Conservation (phyloP, 2,329 filamentous ascomycete genomes). For the Aspergillus vadensis region DNA sequence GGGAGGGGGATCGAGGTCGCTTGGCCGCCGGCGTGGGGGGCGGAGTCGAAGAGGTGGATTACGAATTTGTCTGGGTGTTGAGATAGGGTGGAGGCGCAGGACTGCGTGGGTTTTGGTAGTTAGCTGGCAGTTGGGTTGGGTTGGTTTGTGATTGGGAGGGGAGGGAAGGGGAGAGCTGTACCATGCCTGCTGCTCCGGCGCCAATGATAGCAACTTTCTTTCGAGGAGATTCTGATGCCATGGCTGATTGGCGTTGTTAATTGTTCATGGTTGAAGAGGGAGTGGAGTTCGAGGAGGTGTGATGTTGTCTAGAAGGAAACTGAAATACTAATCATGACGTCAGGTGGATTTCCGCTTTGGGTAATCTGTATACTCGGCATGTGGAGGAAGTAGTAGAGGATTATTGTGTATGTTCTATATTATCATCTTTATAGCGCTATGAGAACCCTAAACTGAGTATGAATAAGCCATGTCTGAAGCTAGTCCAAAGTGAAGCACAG, state of each 20-base stretch:
- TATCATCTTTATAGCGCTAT: too few relatives aligned
- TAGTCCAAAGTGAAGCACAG: too few relatives aligned
- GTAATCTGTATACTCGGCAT: not conserved
- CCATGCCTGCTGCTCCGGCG: conserved; percentile 65
- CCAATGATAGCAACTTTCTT: conserved; percentile 63
- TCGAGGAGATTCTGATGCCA: conserved; percentile 1
- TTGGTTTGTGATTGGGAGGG: not conserved
- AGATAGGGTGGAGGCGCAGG: conserved; percentile 67
- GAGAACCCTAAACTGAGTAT: too few relatives aligned
- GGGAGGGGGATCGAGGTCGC: conserved; percentile 61
- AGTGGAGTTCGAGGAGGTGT: not conserved
- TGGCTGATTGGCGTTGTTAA: not conserved
- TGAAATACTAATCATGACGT: not conserved
- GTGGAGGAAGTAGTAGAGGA: not conserved
- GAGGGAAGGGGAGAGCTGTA: conserved; percentile 21
- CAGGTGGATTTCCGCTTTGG: not conserved
- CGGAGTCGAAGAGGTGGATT: conserved; percentile 63
- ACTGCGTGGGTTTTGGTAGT: conserved; percentile 40
- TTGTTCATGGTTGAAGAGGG: not conserved
- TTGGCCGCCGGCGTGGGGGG: conserved; percentile 62
- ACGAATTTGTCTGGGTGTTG: conserved; percentile 67
- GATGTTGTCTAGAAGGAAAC: not conserved
- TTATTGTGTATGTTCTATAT: not conserved
- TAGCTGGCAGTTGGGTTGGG: not conserved
- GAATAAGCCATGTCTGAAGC: too few relatives aligned